A percentile compares a stretch with the other conserved stretches of the same genome.
Conservation (phyloP, 495 filamentous ascomycete genomes). For the Margaritispora aquatica region DNA sequence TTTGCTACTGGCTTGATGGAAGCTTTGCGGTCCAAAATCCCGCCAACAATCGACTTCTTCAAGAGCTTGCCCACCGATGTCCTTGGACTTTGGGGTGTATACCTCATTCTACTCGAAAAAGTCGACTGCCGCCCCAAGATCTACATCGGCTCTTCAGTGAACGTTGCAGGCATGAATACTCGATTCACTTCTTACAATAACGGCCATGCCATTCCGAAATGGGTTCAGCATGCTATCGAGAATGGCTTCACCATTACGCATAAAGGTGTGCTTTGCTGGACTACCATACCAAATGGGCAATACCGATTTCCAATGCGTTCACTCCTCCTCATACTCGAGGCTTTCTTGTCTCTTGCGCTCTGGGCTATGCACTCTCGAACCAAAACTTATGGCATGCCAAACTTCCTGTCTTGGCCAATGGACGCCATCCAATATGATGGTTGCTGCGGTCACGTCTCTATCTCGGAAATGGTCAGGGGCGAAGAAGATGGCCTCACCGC, state of each 20-base stretch:
- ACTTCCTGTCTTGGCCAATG: constrained; percentile 1
- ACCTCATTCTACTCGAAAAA: constrained; percentile 11
- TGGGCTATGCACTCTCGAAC: constrained; percentile 2
- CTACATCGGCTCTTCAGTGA: constrained; percentile 9
- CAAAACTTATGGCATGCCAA: not conserved
- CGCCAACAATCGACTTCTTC: not conserved
- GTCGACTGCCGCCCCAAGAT: not conserved
- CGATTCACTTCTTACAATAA: not conserved
- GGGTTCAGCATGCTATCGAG: not conserved
- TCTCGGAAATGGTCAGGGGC: not conserved
- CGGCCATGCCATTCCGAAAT: not conserved
- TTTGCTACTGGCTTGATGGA: constrained; percentile 11
- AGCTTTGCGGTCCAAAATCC: not conserved
- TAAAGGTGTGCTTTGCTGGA: constrained; percentile 2
- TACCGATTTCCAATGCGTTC: not conserved
- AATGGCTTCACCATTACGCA: constrained; percentile 7
- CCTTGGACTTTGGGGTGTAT: not conserved
- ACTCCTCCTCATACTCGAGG: constrained; percentile 9
- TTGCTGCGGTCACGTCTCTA: constrained; percentile 4
- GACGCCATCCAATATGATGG: constrained; percentile 7
- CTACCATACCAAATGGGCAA: not conserved
- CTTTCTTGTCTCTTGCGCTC: constrained; percentile 5
- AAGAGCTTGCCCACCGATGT: not conserved
- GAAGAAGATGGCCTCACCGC: constrained; percentile 3
- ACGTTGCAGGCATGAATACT: not conserved